Evolutionary conservation across 164 flowering plant species (phyloP).

Genomic region (Hamamelis virginiana): DNA sequence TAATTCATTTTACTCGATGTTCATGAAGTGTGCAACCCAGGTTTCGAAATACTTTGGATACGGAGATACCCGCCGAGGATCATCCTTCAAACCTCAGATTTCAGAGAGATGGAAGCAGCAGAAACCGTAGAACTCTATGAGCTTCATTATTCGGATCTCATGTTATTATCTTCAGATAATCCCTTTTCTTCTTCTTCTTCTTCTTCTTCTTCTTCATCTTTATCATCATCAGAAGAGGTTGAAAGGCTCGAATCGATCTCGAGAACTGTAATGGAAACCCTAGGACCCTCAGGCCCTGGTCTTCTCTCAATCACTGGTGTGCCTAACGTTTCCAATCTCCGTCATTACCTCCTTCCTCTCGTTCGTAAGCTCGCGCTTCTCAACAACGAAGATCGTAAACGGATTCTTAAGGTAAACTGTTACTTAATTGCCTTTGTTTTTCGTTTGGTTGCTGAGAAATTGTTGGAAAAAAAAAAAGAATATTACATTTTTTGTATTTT

Average conservation of each 20-base stretch:
- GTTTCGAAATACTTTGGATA: no score
- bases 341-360: conserved; percentile 57
- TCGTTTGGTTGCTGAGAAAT: neutral
- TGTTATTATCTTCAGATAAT: conserved; percentile 27
- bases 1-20: no score
- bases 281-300: conserved; percentile 87
- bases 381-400: conserved; percentile 43
- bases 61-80: no score
- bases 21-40: no score
- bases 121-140: conserved; percentile 43
- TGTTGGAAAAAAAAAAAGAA: neutral
- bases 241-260: conserved; percentile 42
- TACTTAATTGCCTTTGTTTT: neutral
- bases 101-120: conserved; percentile 17
- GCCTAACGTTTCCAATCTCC: conserved; percentile 50
- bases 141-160: conserved; percentile 59
- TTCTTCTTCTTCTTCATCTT: no score
- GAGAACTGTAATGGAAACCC: conserved; percentile 49
- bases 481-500: neutral
- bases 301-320: conserved; percentile 60
- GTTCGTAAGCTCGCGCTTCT: conserved; percentile 78
- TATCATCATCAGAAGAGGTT: conserved; percentile 23
- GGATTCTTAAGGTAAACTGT: conserved; percentile 60
- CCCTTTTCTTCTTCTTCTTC: conserved; percentile 1
- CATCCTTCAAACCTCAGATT: no score